Conservation (phyloP, 2,329 filamentous ascomycete species). For the Zarea fungicola region DNA sequence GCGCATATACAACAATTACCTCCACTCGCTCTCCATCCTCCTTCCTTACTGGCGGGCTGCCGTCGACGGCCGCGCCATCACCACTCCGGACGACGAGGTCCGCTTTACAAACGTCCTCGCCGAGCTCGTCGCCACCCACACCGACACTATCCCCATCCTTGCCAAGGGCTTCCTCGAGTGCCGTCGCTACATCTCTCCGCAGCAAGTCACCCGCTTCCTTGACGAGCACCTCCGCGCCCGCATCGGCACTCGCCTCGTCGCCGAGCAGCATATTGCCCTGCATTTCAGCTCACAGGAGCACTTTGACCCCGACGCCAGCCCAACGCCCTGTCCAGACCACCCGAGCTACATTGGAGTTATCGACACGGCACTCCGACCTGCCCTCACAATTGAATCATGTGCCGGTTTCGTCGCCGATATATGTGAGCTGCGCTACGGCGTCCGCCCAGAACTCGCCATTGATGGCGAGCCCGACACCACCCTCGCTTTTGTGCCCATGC, state of each 20-base stretch:
- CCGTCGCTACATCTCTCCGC: slow-evolving; percentile 76
- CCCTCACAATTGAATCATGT: slow-evolving; percentile 75
- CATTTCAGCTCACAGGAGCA: slow-evolving; percentile 70
- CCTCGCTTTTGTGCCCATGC: slow-evolving; percentile 91
- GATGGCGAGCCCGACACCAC: slow-evolving; percentile 82
- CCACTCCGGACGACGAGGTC: slow-evolving; percentile 78
- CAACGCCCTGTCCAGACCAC: slow-evolving; percentile 46
- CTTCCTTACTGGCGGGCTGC: slow-evolving; percentile 68
- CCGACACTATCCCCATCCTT: slow-evolving; percentile 88
- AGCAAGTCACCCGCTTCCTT: slow-evolving; percentile 83
- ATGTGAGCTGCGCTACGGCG: slow-evolving; percentile 91
- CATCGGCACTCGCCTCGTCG: slow-evolving; percentile 89
- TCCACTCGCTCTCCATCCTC: slow-evolving; percentile 85
- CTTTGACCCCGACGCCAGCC: slow-evolving; percentile 48
- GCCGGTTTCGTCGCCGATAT: slow-evolving; percentile 92
- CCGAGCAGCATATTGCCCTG: slow-evolving; percentile 92
- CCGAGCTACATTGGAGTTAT: slow-evolving; percentile 88
- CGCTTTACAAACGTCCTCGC: slow-evolving; percentile 88
- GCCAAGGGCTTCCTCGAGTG: slow-evolving; percentile 92
- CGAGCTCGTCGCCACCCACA: slow-evolving; percentile 91
- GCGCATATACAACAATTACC: slow-evolving; percentile 92
- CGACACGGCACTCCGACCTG: slow-evolving; percentile 80
- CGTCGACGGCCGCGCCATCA: slow-evolving; percentile 29
- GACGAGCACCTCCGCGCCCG: slow-evolving; percentile 90
- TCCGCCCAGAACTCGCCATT: slow-evolving; percentile 73